Conservation (phyloP, 768 basidiomycete genomes). For the Leccinellum luteum region DNA sequence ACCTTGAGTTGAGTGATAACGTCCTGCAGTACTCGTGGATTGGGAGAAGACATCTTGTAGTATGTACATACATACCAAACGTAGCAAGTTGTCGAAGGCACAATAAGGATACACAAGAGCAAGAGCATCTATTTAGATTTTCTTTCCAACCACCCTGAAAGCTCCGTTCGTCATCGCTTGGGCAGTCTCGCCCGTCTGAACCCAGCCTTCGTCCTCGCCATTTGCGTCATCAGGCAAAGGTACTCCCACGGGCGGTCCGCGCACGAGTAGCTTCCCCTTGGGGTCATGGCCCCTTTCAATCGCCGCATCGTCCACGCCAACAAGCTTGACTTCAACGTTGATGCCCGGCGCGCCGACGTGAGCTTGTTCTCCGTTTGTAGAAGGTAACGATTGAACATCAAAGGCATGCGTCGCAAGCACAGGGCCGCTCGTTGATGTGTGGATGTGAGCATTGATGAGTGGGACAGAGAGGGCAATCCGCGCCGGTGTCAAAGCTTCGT, state of each 20-base stretch:
- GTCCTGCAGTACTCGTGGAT: constrained; percentile 26
- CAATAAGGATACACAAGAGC: background rate
- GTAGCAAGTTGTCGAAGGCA: background rate
- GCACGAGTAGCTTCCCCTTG: constrained; percentile 53
- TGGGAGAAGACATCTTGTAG: background rate
- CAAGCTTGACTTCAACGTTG: constrained; percentile 82
- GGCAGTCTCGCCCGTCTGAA: constrained; percentile 41
- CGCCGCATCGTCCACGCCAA: constrained; percentile 59
- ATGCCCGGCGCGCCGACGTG: constrained; percentile 79
- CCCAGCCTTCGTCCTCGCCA: constrained; percentile 42
- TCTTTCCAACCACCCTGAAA: constrained; percentile 39
- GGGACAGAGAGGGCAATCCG: constrained; percentile 78
- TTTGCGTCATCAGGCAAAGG: constrained; percentile 30
- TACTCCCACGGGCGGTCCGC: constrained; percentile 73
- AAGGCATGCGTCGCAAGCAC: constrained; percentile 80
- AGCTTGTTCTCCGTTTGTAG: constrained; percentile 32
- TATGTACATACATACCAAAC: background rate
- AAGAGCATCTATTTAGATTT: background rate
- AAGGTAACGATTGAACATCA: constrained; percentile 75
- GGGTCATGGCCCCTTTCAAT: constrained; percentile 71
- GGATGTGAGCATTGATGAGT: constrained; percentile 59
- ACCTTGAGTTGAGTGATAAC: constrained; percentile 44
- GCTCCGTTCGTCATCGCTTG: constrained; percentile 66
- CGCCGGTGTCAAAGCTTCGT: constrained; percentile 53
- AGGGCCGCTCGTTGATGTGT: constrained; percentile 69